These are phyloP conservation scores for Medicago ruthenica DNA, from an alignment of 306 rosid genomes.

Conservation along the genomic window DNA sequence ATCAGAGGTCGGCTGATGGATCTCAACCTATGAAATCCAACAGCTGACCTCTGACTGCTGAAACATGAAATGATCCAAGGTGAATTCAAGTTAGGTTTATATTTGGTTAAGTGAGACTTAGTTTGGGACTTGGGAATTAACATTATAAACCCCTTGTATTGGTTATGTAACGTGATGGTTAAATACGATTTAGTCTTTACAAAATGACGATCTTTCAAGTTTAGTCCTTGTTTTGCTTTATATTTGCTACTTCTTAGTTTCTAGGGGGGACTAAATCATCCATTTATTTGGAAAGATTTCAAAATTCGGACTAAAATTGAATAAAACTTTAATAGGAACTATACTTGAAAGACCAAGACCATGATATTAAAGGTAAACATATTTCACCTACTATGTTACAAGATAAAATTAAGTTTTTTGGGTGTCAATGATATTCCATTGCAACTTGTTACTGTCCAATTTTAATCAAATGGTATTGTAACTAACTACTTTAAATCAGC, in stretches of 20 bases:
- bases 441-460: background rate
- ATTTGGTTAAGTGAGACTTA: background rate
- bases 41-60: background rate
- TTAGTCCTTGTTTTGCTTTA: background rate
- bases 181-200: background rate
- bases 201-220: background rate
- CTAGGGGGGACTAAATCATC: background rate
- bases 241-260: background rate
- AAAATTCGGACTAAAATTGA: background rate
- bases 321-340: background rate
- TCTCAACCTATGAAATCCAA: background rate
- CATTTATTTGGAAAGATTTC: background rate
- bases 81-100: background rate
- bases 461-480: too few species aligned
- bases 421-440: background rate
- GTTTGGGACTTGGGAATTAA: background rate
- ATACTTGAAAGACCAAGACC: background rate
- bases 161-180: background rate
- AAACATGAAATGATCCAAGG: background rate
- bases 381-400: background rate
- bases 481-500: constrained; percentile 17
- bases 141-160: constrained; percentile 13
- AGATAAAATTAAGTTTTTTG: background rate
- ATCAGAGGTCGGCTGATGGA: background rate
- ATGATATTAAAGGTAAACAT: background rate